These are phyloP conservation scores for Exsudoporus frostii DNA, from an alignment of 768 basidiomycete species.

Conservation along the genomic window DNA sequence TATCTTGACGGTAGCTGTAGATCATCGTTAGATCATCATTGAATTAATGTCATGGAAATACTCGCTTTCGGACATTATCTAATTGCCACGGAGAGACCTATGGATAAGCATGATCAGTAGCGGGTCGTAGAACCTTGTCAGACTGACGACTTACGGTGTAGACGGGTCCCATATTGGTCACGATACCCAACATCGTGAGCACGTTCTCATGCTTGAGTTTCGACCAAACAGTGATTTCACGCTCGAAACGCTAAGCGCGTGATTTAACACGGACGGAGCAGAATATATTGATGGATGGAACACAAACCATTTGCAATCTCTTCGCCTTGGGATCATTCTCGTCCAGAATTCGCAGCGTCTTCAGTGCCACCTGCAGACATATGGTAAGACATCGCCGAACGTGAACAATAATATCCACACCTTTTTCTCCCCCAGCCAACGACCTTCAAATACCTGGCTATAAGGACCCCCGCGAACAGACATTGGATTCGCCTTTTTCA, in stretches of 20 bases:
- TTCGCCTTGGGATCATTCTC: slow-evolving; percentile 41
- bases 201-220: slow-evolving; percentile 46
- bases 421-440: slow-evolving; percentile 54
- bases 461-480: slow-evolving; percentile 50
- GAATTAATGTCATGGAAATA: neutral
- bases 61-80: slow-evolving; percentile 53
- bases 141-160: slow-evolving; percentile 39
- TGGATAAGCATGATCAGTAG: neutral
- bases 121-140: neutral
- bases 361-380: slow-evolving; percentile 50
- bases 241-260: slow-evolving; percentile 47
- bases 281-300: neutral
- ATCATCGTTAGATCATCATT: neutral
- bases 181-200: slow-evolving; percentile 51
- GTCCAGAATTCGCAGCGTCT: slow-evolving; percentile 47
- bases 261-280: neutral
- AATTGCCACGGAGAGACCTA: slow-evolving; percentile 65
- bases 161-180: slow-evolving; percentile 50
- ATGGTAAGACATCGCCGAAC: neutral
- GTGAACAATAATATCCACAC: slow-evolving; percentile 23
- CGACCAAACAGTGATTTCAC: slow-evolving; percentile 55
- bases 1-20: slow-evolving; percentile 39
- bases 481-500: slow-evolving; percentile 34
- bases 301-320: slow-evolving; percentile 36
- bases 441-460: slow-evolving; percentile 53